Base-by-base conservation (phyloP, 2,329 filamentous ascomycete genomes). In the Xylaria sp. region DNA sequence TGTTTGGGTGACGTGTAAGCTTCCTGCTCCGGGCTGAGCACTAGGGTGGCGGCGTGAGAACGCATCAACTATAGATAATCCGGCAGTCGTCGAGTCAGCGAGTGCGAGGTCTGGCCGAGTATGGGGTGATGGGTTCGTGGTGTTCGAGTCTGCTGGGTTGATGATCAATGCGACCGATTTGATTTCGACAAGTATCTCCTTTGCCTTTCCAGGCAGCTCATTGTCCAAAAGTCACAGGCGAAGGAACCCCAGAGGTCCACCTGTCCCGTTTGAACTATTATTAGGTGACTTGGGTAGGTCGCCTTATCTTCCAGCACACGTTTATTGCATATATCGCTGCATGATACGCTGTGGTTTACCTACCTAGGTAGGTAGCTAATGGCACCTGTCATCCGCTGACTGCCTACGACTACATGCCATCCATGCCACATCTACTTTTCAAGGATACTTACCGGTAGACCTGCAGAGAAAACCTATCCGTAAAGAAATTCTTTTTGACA, bases 1-100 rank as follows among this genome's bases (percentile, higher is more conserved):
- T 46, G 57, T 38, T 53, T 59, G 44, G 52, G 59, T 50, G 48
- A 45, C 17, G 44, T 43, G 26, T 52, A 56, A 39, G 51, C 54
- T 40, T 59, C 57, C 57, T 59, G 57, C 59, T 61, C 61, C 56
- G 49, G 52, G 45, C 39, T 57, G 60, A 64, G 63, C 63, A 55
- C 47, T 55, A 48, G 51, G 39, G 52, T 41, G 44, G 39, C 43
- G 59, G 59, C 52, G 57, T 61, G 61, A 40, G 57, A 59, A 62
- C 57, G 49, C 63, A 64, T 66, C 43, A 65, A 67, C 49, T 26
- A 34, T 56, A 22, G 38, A 53, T n/a, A 26, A 48, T 41, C 26
- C 9, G 6, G 8, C 11, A 22, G 37, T 29, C 39, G 38, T 34
- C 5, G 37, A 47, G 22, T 41, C 22, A 24, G 39, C 17, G 26